Conservation (phyloP, 352 stramenopile species). For the Blastocystis sp. region DNA sequence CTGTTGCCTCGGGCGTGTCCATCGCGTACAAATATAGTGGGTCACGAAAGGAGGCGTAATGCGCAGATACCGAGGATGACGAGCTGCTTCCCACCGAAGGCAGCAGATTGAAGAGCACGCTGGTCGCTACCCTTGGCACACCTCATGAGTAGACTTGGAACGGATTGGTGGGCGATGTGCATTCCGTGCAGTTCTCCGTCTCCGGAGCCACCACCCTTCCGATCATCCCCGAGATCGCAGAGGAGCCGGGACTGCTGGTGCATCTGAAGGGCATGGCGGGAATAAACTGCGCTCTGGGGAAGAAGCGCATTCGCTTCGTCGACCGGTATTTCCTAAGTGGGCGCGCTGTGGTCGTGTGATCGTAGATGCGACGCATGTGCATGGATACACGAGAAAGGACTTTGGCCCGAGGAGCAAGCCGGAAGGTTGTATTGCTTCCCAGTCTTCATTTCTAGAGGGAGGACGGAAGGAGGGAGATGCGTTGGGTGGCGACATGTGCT, state of each 20-base stretch:
- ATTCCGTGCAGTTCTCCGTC: not conserved
- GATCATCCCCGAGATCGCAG: not conserved
- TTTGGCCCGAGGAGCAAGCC: constrained; percentile 31
- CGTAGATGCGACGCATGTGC: constrained; percentile 16
- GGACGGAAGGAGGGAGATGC: constrained; percentile 55
- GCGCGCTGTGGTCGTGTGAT: too few species aligned
- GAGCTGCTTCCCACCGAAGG: not conserved
- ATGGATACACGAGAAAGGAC: not conserved
- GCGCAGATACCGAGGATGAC: constrained; percentile 4
- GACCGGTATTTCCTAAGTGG: constrained; percentile 54
- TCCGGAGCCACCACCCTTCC: not conserved
- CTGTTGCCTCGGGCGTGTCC: not conserved
- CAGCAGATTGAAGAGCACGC: not conserved
- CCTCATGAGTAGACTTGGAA: constrained; percentile 22
- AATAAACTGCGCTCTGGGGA: not conserved
- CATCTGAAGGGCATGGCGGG: constrained; percentile 3
- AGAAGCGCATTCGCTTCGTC: constrained; percentile 2
- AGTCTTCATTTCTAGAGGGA: constrained; percentile 26
- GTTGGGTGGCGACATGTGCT: constrained; percentile 38
- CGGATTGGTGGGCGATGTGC: constrained; percentile 49
- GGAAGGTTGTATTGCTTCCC: not conserved
- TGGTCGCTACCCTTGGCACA: not conserved
- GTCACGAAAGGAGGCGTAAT: not conserved
- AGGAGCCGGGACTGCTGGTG: constrained; percentile 13
- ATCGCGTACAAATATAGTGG: constrained; percentile 19